Evolutionary conservation across 2,329 filamentous ascomycete species (phyloP), one percentile per base, ranked within the genome.

Genomic region (Alternaria sp.): DNA sequence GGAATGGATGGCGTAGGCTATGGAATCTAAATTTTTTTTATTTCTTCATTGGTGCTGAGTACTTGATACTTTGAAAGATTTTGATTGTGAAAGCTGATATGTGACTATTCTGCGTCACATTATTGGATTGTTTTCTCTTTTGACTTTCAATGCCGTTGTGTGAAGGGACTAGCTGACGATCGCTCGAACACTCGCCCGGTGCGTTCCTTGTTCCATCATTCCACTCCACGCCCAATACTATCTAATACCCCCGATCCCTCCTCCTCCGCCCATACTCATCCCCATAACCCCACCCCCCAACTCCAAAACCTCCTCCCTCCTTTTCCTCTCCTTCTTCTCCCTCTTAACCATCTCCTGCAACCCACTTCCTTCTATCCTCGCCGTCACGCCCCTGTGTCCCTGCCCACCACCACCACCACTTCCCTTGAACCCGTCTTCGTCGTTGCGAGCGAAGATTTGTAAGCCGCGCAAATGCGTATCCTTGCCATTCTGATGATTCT

Each of bases 401-500:
- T 51, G 17, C 52, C 40, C 44, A 9, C 57, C 32, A 5, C 51
- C 40, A 28, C 64, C 62, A 54, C 71, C 70, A 25, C 57, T 10
- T 11, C 28, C 21, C 19, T 36, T 26, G 17, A 43, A 49, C 9
- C 26, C 15, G 13, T 60, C 61, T 23, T 78, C 76, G 7, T 72
- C 71, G 49, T 85, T 84, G 55, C 77, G 71, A 4, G 88, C 86
- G 74, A 90, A 99, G 10, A 98, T 91, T 82, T 97, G 96, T 79
- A 99, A 87, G 2, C 93, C 95, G 15, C 96, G 87, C 23, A 99
- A 87, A 83, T 99, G 96, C n/a, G 96, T 99, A 78, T 99, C 96
- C 79, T 99, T 99, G 67, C 96, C 96, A 79, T 99, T 99, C 81
- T 99, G 96, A 79, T 99, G 96, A 76, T 99, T 99, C 82, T 98